A percentile compares a stretch with the other conserved stretches of the same genome.
phyloP scores from a whole-genome alignment of 2,329 filamentous ascomycete genomes.

The Zasmidium cellare region DNA sequence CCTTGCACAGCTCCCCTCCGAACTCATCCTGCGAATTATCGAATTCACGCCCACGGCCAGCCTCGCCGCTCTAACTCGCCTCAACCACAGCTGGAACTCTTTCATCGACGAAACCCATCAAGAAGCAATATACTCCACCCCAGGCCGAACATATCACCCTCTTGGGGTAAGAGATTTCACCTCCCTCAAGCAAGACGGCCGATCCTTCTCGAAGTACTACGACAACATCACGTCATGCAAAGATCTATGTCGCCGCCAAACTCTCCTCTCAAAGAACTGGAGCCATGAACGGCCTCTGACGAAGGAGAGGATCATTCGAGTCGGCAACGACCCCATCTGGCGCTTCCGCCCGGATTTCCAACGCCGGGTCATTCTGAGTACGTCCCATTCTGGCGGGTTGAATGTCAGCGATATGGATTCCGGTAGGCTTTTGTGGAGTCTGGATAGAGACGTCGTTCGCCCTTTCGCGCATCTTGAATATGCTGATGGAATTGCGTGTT shows the following conservation, averaged over 20 bases:
- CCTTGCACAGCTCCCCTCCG: constrained; percentile 36
- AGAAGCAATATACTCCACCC: constrained; percentile 42
- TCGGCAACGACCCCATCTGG: constrained; percentile 46
- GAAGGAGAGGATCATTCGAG: constrained; percentile 42
- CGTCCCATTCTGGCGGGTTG: constrained; percentile 46
- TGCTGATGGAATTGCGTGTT: constrained; percentile 47
- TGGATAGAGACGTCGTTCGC: constrained; percentile 33
- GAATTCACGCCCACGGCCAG: constrained; percentile 39
- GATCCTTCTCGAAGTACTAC: constrained; percentile 37
- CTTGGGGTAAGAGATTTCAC: constrained; percentile 32
- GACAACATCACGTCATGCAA: constrained; percentile 43
- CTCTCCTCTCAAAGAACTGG: constrained; percentile 44
- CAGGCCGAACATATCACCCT: constrained; percentile 34
- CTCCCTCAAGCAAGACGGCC: constrained; percentile 26
- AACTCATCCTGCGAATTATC: constrained; percentile 43
- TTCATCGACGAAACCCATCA: constrained; percentile 47
- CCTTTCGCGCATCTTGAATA: constrained; percentile 51
- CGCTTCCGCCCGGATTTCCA: constrained; percentile 50
- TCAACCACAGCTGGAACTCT: constrained; percentile 41
- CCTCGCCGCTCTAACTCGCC: constrained; percentile 38
- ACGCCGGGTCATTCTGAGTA: constrained; percentile 48
- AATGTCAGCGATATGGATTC: constrained; percentile 50
- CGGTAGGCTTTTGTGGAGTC: constrained; percentile 41
- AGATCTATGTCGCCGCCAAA: constrained; percentile 45
- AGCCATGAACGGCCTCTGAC: constrained; percentile 33